Evolutionary conservation across 2,329 filamentous ascomycete genomes (phyloP).

Genomic region (Phialophora verrucosa): DNA sequence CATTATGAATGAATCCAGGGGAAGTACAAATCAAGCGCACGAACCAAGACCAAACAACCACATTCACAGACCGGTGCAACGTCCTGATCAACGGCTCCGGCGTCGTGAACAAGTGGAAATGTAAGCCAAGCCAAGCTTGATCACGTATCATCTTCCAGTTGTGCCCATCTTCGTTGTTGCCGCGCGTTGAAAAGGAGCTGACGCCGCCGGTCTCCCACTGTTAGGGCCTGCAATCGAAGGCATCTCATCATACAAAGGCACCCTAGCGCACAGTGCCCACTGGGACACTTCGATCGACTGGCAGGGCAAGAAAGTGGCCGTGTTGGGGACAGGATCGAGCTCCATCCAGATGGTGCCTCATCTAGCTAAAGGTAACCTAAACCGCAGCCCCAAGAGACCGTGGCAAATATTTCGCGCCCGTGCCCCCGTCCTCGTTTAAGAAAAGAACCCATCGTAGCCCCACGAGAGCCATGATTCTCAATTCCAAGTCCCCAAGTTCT

Average conservation of each 20-base stretch:
- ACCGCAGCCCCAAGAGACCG: not conserved
- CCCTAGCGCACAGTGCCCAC: slow-evolving; percentile 43
- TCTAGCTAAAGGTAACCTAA: slow-evolving; percentile 18
- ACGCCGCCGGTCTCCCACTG: not conserved
- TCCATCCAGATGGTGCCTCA: slow-evolving; percentile 58
- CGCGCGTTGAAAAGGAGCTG: not conserved
- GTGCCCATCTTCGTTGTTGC: no score
- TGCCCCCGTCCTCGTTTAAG: no score
- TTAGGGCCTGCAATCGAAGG: slow-evolving; percentile 51
- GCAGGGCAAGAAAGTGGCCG: slow-evolving; percentile 63
- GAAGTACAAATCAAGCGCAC: slow-evolving; percentile 17
- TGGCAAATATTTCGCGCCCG: no score
- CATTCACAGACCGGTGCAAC: slow-evolving; percentile 24
- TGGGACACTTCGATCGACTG: slow-evolving; percentile 54
- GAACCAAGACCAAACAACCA: slow-evolving; percentile 18
- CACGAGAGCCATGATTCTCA: no score
- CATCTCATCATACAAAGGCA: slow-evolving; percentile 44
- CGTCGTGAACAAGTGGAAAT: slow-evolving; percentile 47
- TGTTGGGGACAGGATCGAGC: slow-evolving; percentile 69
- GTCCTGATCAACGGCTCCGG: slow-evolving; percentile 51
- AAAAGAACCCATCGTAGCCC: no score
- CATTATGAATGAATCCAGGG: slow-evolving; percentile 2
- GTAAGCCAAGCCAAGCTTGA: not conserved
- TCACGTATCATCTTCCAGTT: not conserved
- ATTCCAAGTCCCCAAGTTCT: not conserved